Percentiles rank a stretch among this genome's conserved stretches.
phyloP scores from a whole-genome alignment of 441 rosid species.

The Arabidopsis hybrid region DNA sequence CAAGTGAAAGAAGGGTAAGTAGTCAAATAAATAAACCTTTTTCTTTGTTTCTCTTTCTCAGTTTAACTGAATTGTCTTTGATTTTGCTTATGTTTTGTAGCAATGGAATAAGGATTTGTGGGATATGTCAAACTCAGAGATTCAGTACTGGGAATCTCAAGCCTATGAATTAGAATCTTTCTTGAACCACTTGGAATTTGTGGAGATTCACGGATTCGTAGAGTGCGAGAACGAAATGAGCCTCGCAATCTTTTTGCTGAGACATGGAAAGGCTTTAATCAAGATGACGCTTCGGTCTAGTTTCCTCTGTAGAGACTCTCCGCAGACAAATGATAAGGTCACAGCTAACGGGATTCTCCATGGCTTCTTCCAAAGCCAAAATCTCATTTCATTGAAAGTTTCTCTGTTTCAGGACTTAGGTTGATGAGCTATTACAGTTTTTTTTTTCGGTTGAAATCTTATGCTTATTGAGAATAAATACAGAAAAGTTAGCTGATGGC shows the following conservation, averaged over 20 bases:
- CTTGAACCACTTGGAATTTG: conserved; percentile 62
- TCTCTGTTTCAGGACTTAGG: conserved; percentile 7
- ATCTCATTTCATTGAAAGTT: conserved; percentile 53
- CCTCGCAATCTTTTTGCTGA: conserved; percentile 72
- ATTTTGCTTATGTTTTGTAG: conserved; percentile 48
- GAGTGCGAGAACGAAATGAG: conserved; percentile 81
- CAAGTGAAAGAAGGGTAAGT: conserved; percentile 60
- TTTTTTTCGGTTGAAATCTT: conserved; percentile 10
- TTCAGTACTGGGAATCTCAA: conserved; percentile 76
- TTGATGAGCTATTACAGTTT: conserved; percentile 17
- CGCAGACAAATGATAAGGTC: conserved; percentile 69
- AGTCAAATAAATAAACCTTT: not conserved
- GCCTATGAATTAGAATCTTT: conserved; percentile 55
- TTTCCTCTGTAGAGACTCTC: conserved; percentile 60
- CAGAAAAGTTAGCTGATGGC: not conserved
- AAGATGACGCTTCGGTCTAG: conserved; percentile 68
- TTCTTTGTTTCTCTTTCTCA: not conserved
- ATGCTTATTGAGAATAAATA: conserved; percentile 17
- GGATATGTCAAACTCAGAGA: conserved; percentile 62
- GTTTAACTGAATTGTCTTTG: not conserved
- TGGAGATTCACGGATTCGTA: conserved; percentile 72
- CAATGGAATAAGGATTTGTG: conserved; percentile 77
- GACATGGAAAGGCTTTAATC: conserved; percentile 76
- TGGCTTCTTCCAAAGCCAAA: conserved; percentile 83
- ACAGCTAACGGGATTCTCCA: conserved; percentile 69